Base-by-base conservation (phyloP, 371 early-diverging fungal species). In the Circinella minor region DNA sequence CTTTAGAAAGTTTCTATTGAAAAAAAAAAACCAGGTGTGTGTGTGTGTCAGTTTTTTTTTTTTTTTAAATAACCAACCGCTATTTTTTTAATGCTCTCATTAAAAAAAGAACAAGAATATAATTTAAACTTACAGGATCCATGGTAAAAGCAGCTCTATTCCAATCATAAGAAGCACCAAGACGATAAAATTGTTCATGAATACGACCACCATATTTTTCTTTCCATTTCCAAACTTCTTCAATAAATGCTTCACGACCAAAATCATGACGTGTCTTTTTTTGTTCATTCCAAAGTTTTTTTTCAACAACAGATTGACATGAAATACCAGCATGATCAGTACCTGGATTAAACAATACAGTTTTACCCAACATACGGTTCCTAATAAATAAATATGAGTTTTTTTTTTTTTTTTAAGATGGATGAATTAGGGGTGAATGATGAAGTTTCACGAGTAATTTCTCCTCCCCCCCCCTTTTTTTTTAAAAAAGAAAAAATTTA, bases 261-360 rank as follows among this genome's bases (percentile, higher is more conserved):
- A 97, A 76, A 71, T 95, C 94, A 74, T 99, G 97, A 51, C 99
- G 91, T 5, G 97, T 95, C 65, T 88, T 75, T 63, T 91, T 87
- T 63, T 86, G 75, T 67, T 96, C 91, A 79, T 91, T 93, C 91
- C 90, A 92, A 64, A 99, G 72, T 74, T 90, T 90, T 88, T 99
- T 98, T 77, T 99, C 99, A 14, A 99, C 99, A 36, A 99, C 99
- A 36, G 95, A 87, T 81, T 99, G 99, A 43, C 98, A 96, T 27
- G 99, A 95, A 77, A 99, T 99, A 79, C 99, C 99, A 15, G 99
- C 99, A 78, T 99, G 99, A 81, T 99, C 99, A 61, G 93, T 92
- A 66, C 99, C 99, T n/a, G 99, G 98, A 66, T 97, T 90, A 83
- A 93, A 99, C 63, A 99, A 87, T 5, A 95, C 94, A 9, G 98